These are phyloP conservation scores for Leccinum uliginosum DNA, from an alignment of 768 basidiomycete species.

Conservation along the genomic window DNA sequence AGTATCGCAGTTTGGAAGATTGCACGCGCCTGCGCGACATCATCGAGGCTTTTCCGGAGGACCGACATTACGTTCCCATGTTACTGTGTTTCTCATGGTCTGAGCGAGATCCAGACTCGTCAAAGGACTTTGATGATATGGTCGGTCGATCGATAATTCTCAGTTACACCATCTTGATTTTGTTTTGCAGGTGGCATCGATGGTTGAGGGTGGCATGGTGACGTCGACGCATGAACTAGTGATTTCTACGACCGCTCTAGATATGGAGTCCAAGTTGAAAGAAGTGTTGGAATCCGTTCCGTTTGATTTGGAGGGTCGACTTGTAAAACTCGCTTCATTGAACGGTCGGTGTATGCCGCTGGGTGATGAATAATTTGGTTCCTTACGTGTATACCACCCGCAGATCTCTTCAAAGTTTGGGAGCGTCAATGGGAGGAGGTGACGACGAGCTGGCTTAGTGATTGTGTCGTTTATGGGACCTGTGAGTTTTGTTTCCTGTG, in stretches of 20 bases:
- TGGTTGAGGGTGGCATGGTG: conserved; percentile 41
- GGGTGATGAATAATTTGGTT: background rate
- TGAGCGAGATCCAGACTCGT: conserved; percentile 36
- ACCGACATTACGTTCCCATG: conserved; percentile 59
- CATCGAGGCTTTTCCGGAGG: conserved; percentile 46
- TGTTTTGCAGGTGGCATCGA: conserved; percentile 43
- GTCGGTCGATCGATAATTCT: conserved; percentile 32
- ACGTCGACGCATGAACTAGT: conserved; percentile 40
- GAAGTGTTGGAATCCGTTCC: conserved; percentile 37
- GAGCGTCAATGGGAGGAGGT: conserved; percentile 22
- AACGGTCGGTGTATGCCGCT: conserved; percentile 39
- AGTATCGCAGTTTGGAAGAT: conserved; percentile 70
- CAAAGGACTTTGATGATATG: conserved; percentile 57
- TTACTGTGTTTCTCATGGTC: conserved; percentile 61
- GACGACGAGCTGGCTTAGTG: conserved; percentile 17
- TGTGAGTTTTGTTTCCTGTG: conserved; percentile 36
- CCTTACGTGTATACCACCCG: background rate
- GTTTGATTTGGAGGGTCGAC: conserved; percentile 56
- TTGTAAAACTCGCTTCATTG: conserved; percentile 44
- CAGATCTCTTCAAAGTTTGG: conserved; percentile 27
- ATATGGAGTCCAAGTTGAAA: conserved; percentile 55
- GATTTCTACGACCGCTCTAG: conserved; percentile 48
- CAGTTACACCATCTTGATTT: conserved; percentile 1
- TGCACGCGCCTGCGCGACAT: conserved; percentile 67
- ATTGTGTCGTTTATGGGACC: conserved; percentile 33